phyloP scores from a whole-genome alignment of 305 asterid genomes.

The Fraxinus nigra region DNA sequence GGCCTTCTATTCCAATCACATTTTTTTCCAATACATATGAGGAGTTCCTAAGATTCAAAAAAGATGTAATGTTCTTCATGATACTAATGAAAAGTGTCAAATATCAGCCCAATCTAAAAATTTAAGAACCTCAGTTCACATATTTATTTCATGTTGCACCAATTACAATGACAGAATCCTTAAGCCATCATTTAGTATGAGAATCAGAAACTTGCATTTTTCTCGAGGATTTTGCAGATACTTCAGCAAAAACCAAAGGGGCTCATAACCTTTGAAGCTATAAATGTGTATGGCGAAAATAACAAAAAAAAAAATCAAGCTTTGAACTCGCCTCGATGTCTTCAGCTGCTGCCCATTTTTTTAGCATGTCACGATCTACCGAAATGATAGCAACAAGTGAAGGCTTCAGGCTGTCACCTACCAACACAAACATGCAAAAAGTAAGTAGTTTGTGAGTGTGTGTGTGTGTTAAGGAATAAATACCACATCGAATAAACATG shows the following conservation, averaged over 20 bases:
- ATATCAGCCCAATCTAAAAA: background rate
- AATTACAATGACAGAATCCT: background rate
- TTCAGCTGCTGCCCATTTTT: constrained; percentile 59
- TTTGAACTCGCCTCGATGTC: constrained; percentile 50
- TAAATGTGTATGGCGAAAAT: background rate
- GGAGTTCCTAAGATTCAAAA: background rate
- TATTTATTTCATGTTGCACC: background rate
- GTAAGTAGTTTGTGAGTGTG: background rate
- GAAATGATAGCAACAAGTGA: constrained; percentile 59
- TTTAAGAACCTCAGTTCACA: background rate
- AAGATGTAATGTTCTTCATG: background rate
- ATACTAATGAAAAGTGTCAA: background rate
- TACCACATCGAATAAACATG: background rate
- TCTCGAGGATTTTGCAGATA: background rate
- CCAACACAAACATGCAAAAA: constrained; percentile 10
- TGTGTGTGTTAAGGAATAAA: background rate
- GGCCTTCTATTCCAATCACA: background rate
- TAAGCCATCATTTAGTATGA: background rate
- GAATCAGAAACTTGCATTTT: background rate
- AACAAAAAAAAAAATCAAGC: background rate
- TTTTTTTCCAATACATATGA: background rate
- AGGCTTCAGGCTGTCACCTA: constrained; percentile 77
- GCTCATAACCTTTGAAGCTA: background rate
- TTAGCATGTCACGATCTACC: constrained; percentile 57
- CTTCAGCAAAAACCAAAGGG: background rate